A percentile compares a stretch with the other conserved stretches of the same genome.
Evolutionary conservation across 1,284 basidiomycete species (phyloP).

Genomic region (Rhodotorula glutinis): DNA sequence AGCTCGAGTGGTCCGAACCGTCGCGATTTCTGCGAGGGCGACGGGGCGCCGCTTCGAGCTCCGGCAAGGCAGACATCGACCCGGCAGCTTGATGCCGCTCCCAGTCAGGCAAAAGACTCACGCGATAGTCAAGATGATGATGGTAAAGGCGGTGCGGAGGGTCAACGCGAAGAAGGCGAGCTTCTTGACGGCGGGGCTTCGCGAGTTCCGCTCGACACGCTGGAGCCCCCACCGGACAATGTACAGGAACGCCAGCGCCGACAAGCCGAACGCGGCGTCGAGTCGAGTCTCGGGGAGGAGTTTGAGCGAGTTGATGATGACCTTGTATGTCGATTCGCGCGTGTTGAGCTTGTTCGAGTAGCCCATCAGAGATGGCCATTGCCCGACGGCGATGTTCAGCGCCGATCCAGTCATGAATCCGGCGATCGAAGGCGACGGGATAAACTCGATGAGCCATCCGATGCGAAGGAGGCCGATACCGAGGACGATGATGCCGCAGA

Average conservation of each 20-base stretch:
- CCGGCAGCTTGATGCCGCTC: too few species aligned
- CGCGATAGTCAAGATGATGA: slow-evolving; percentile 78
- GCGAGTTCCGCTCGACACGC: slow-evolving; percentile 39
- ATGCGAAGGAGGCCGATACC: slow-evolving; percentile 85
- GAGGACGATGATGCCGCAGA: slow-evolving; percentile 87
- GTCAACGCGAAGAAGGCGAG: slow-evolving; percentile 82
- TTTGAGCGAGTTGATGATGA: slow-evolving; percentile 88
- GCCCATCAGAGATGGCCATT: slow-evolving; percentile 76
- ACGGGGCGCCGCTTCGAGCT: too few species aligned
- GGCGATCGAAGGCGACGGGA: slow-evolving; percentile 75
- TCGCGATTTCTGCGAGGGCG: too few species aligned
- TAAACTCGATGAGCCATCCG: slow-evolving; percentile 82
- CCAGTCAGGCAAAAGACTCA: too few species aligned
- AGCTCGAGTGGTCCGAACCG: too few species aligned
- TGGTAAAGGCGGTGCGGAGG: slow-evolving; percentile 76
- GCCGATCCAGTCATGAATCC: slow-evolving; percentile 63
- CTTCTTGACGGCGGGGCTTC: slow-evolving; percentile 53
- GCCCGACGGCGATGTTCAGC: slow-evolving; percentile 62
- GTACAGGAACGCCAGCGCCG: slow-evolving; percentile 73
- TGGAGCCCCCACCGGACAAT: slow-evolving; percentile 66
- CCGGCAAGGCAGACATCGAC: too few species aligned
- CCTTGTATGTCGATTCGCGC: slow-evolving; percentile 74
- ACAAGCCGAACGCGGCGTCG: slow-evolving; percentile 87
- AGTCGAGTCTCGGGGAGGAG: slow-evolving; percentile 66
- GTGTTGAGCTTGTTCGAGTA: slow-evolving; percentile 66